Evolutionary conservation across 2,329 filamentous ascomycete species (phyloP).

Genomic region (Exophiala phaeomuriformis): DNA sequence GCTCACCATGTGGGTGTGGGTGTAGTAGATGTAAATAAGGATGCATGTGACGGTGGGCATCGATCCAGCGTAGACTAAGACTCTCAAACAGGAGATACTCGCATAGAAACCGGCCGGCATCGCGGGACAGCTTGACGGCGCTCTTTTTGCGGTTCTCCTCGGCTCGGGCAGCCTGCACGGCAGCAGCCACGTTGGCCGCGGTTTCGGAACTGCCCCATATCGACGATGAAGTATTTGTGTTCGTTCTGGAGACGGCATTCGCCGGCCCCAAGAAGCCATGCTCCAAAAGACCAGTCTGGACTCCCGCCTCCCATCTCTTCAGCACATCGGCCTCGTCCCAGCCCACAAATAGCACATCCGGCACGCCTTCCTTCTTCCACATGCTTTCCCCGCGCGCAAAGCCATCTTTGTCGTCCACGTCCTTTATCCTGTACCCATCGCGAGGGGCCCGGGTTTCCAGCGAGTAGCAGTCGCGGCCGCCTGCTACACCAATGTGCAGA

Average conservation of each 20-base stretch:
- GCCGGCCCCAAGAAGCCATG: constrained; percentile 11
- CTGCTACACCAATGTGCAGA: constrained; percentile 75
- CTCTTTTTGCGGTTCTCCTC: constrained; percentile 20
- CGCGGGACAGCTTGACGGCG: constrained; percentile 54
- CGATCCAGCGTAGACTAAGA: constrained; percentile 20
- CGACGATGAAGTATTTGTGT: background rate
- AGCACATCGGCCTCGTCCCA: constrained; percentile 54
- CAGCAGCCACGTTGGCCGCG: background rate
- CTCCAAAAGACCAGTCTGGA: constrained; percentile 8
- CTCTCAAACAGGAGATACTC: constrained; percentile 67
- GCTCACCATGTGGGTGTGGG: constrained; percentile 26
- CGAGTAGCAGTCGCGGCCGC: constrained; percentile 57
- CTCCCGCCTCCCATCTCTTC: constrained; percentile 47
- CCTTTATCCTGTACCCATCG: constrained; percentile 61
- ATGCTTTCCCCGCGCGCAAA: constrained; percentile 44
- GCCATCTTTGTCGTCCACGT: constrained; percentile 54
- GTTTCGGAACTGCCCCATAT: constrained; percentile 12
- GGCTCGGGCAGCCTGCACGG: constrained; percentile 2
- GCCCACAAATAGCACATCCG: constrained; percentile 48
- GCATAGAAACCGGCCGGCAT: constrained; percentile 67
- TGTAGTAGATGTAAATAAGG: background rate
- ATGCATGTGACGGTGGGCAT: constrained; percentile 1
- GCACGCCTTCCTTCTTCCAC: constrained; percentile 45
- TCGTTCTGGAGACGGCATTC: background rate
- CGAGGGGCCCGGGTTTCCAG: constrained; percentile 65